phyloP scores from a whole-genome alignment of 108 stramenopile species.

The Nitzschia inconspicua region DNA sequence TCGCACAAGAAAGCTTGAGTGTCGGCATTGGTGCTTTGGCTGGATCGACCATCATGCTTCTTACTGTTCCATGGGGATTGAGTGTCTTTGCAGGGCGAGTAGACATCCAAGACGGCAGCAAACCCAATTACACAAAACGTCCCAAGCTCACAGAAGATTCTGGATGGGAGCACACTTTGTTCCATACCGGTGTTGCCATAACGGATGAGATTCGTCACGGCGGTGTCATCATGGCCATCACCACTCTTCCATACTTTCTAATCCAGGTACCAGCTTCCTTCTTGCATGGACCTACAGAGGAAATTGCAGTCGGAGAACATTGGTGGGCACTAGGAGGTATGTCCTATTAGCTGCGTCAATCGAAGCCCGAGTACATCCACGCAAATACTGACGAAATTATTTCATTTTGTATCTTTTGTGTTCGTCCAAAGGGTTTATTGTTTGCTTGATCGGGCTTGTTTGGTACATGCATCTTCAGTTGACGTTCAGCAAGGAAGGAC shows the following conservation, averaged over 20 bases:
- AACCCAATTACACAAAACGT: constrained; percentile 45
- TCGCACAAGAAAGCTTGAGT: constrained; percentile 80
- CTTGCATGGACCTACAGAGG: constrained; percentile 51
- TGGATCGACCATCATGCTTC: constrained; percentile 95
- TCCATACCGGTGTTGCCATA: constrained; percentile 62
- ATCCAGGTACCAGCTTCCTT: constrained; percentile 85
- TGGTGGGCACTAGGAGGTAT: constrained; percentile 69
- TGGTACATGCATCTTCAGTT: constrained; percentile 75
- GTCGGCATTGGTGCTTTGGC: constrained; percentile 97
- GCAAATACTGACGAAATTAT: too few species aligned
- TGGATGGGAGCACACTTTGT: constrained; percentile 10
- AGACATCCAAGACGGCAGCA: constrained; percentile 51
- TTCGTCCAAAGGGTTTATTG: constrained; percentile 19
- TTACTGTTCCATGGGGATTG: constrained; percentile 92
- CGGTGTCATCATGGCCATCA: constrained; percentile 78
- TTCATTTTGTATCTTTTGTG: neutral
- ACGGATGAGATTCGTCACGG: constrained; percentile 55
- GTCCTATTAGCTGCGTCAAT: too few species aligned
- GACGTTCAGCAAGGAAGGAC: constrained; percentile 45
- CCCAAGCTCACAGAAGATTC: constrained; percentile 45
- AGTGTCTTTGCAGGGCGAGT: constrained; percentile 89
- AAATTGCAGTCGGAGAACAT: constrained; percentile 67
- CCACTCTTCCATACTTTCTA: constrained; percentile 84
- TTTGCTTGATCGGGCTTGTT: constrained; percentile 68
- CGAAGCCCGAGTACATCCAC: too few species aligned